Base-by-base conservation (phyloP, 805 yeast species). In the Maudiozyma serrabonitensis region DNA sequence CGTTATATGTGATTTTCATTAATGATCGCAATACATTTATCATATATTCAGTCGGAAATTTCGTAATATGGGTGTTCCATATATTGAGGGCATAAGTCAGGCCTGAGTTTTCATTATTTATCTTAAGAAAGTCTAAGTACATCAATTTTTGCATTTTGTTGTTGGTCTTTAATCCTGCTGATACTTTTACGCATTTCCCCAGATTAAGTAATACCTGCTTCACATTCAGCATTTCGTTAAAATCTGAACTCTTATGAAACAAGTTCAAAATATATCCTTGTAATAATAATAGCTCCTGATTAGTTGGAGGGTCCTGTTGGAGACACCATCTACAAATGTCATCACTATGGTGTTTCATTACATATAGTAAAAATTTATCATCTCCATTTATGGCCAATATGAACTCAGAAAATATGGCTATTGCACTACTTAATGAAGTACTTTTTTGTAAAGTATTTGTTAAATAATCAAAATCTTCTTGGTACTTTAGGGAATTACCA, bases 391-490 rank as follows among this genome's bases (percentile, higher is more conserved):
- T 46, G 13, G 57, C 46, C 25, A 59, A 21, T 6, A 58, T 55
- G 13, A 63, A 50, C 34, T 56, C 60, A 3, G 62, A 37, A n/a
- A 62, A 47, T 16, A 56, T 56, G 2, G 60, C 54, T n/a, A 52
- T 50, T 11, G 52, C 50, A 9, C 46, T 23, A n/a, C 9, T 18
- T 9, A 40, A 23, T 19, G 46, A 6, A 16, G 25, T 35, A 16
- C 15, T 23, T 15, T 12, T 41, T 13, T 45, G 21, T 18, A 15
- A 18, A 31, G 32, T 40, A 23, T 31, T 26, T 2, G 50, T 45
- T 34, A 70, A 46, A 47, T 69, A 70, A n/a, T 61, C 69, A 34
- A 66, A 50, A 32, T 71, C 73, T 46, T 70, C 72, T 41, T 57
- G 56, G 43, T 55, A 64, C 47, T 67, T 65, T 2, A 67, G 51